These are phyloP conservation scores for Astrothelium macrocarpum DNA, from an alignment of 495 filamentous ascomycete genomes.

Conservation along the genomic window DNA sequence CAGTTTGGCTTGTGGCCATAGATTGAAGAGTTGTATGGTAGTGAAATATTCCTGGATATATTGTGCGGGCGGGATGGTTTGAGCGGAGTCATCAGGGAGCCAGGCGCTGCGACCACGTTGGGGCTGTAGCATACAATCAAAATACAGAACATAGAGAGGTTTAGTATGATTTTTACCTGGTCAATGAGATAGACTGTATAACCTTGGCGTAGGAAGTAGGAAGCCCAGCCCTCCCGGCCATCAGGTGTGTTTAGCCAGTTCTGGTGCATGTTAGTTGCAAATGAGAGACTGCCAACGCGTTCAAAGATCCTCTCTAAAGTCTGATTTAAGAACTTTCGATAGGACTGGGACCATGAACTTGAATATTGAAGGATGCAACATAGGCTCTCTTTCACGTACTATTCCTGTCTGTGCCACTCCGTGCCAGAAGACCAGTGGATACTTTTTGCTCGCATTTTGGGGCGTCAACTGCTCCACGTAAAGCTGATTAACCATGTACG, in stretches of 20 bases:
- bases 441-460: neutral
- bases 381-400: neutral
- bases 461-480: neutral
- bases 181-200: slow-evolving; percentile 41
- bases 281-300: neutral
- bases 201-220: slow-evolving; percentile 37
- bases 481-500: neutral
- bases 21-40: slow-evolving; percentile 27
- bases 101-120: slow-evolving; percentile 37
- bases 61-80: slow-evolving; percentile 29
- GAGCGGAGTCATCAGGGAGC: slow-evolving; percentile 25
- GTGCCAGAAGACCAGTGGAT: neutral
- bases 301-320: too few species aligned
- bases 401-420: neutral
- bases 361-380: too few species aligned
- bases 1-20: slow-evolving; percentile 37
- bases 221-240: slow-evolving; percentile 39
- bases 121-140: too few species aligned
- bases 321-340: too few species aligned
- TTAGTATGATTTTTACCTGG: too few species aligned
- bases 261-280: slow-evolving; percentile 16
- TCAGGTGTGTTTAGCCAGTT: slow-evolving; percentile 41
- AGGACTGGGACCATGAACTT: too few species aligned
- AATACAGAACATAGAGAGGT: too few species aligned
- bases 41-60: slow-evolving; percentile 36